phyloP scores from a whole-genome alignment of 805 yeast species.

The Hanseniaspora mollemarum region DNA sequence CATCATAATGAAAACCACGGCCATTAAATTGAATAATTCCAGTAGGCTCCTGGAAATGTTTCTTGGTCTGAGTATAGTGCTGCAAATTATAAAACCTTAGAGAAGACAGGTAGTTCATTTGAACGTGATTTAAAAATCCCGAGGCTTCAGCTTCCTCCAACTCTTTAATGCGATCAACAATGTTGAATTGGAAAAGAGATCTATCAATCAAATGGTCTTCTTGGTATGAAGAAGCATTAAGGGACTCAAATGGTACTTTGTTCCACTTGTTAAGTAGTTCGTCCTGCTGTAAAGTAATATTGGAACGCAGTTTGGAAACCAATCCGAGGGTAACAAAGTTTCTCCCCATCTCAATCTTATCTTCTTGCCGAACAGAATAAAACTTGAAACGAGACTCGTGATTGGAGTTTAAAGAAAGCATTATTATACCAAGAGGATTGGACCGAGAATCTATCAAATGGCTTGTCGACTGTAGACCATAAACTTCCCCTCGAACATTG shows the following conservation, averaged over 20 bases:
- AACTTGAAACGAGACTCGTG: background rate
- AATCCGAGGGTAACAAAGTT: slow-evolving; percentile 7
- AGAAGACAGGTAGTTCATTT: slow-evolving; percentile 28
- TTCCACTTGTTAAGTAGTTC: background rate
- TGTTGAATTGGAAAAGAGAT: slow-evolving; percentile 20
- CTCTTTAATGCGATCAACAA: slow-evolving; percentile 22
- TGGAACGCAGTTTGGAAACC: background rate
- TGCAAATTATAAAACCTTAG: slow-evolving; percentile 29
- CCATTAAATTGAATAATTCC: slow-evolving; percentile 20
- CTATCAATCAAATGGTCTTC: background rate
- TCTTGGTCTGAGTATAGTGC: slow-evolving; percentile 30
- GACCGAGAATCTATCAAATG: slow-evolving; percentile 19
- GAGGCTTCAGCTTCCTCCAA: slow-evolving; percentile 23
- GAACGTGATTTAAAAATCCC: slow-evolving; percentile 22
- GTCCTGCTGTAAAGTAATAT: background rate
- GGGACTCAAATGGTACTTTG: background rate
- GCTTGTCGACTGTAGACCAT: slow-evolving; percentile 25
- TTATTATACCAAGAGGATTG: slow-evolving; percentile 25
- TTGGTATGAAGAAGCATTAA: background rate
- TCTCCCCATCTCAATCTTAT: slow-evolving; percentile 1
- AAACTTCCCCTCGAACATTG: slow-evolving; percentile 27
- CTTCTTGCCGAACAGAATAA: background rate
- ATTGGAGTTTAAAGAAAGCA: slow-evolving; percentile 20
- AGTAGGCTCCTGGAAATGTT: slow-evolving; percentile 31
- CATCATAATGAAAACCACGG: slow-evolving; percentile 41